Base-by-base conservation (phyloP, 78 protist genomes). In the Pigoraptor vietnamica region DNA sequence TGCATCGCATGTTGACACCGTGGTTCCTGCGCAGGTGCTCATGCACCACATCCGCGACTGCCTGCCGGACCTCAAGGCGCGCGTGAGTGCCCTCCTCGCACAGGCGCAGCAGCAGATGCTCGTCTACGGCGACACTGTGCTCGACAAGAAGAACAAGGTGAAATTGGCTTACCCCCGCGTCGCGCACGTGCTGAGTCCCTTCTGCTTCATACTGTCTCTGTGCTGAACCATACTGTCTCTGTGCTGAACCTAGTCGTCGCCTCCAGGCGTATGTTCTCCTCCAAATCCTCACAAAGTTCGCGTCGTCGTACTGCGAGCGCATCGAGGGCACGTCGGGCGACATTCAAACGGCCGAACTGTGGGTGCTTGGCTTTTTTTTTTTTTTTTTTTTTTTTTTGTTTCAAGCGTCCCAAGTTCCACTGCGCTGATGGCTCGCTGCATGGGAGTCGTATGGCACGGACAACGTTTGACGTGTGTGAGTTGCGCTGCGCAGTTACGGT, bases 41-140 rank as follows among this genome's bases (percentile, higher is more conserved):
- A 88, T 97, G 92, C 55, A 86, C 48, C 98, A 98, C 96, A 98
- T 98, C 84, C 91, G 93, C 24, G 90, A 55, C 39, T 81, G 91
- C 21, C 91, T 98, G 40, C 98, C 98, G 67, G 95, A 92, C 2
- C 67, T 97, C 38, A 40, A 86, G 83, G 24, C 9, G 39, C 92
- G 93, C 34, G 23, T 97, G 10, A 81, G 24, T 37, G 87, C 56
- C 37, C 90, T 93, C 90, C 33, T 97, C 40, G 40, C 33, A 9
- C 93, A 94, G 48, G 92, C 97, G 36, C 95, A 93, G 40, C 32
- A 33, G 0, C 92, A 91, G 88, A 19, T 96, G 79, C 0, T 48
- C 2, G 79, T 48, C 67, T 92, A 94, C 91, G 98, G 98, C 88
- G 96, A 93, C 19, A 95, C 96, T 24, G 88, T 93, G 37, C 38